A percentile compares a stretch with the other conserved stretches of the same genome.
phyloP scores from a whole-genome alignment of 768 basidiomycete genomes.

The Boletus vermiculosoides region DNA sequence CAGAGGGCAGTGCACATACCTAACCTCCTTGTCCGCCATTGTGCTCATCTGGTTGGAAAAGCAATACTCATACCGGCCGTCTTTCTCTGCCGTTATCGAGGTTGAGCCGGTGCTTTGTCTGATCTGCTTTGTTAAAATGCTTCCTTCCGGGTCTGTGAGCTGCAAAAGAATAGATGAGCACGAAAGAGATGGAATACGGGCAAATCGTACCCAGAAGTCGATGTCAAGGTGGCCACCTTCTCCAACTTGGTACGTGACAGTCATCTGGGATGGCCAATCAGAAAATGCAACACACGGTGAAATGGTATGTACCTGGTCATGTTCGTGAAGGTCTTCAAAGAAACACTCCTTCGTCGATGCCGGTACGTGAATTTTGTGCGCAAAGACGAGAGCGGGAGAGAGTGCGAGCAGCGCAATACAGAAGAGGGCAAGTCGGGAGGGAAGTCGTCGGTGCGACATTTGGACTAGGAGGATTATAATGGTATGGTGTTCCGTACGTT shows the following conservation, averaged over 20 bases:
- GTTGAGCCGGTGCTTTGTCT: constrained; percentile 87
- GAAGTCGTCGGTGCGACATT: constrained; percentile 38
- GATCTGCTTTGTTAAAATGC: constrained; percentile 72
- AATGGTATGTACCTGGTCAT: constrained; percentile 69
- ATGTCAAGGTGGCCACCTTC: constrained; percentile 97
- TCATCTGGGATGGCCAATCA: constrained; percentile 65
- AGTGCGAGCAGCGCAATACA: constrained; percentile 41
- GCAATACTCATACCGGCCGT: constrained; percentile 92
- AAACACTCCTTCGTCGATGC: constrained; percentile 91
- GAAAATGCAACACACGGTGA: neutral
- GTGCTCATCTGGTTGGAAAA: constrained; percentile 99
- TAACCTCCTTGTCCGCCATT: constrained; percentile 92
- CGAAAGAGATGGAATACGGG: neutral
- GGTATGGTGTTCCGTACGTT: neutral
- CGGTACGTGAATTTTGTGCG: constrained; percentile 71
- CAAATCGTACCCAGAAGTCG: constrained; percentile 81
- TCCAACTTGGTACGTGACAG: constrained; percentile 97
- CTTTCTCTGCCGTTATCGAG: constrained; percentile 81
- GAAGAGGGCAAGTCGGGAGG: constrained; percentile 40
- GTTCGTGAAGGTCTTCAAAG: constrained; percentile 89
- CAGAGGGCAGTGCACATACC: constrained; percentile 42
- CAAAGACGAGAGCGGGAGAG: constrained; percentile 39
- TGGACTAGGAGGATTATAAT: neutral
- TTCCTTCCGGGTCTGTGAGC: constrained; percentile 76
- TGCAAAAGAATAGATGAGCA: constrained; percentile 33